Evolutionary conservation across 306 rosid species (phyloP).

Genomic region (Sicyos edulis): DNA sequence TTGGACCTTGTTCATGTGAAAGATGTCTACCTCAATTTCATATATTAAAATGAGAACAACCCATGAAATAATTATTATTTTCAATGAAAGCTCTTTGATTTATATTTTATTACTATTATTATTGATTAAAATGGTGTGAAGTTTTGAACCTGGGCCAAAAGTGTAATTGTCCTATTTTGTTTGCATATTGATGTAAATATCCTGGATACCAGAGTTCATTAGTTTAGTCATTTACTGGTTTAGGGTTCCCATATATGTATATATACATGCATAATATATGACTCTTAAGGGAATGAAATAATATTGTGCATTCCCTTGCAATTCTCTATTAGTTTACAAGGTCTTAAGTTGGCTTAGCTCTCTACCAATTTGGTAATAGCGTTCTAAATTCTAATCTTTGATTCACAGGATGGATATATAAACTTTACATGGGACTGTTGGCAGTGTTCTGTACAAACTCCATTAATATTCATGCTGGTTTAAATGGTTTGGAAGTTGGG

Average conservation of each 20-base stretch:
- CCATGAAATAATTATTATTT: not conserved
- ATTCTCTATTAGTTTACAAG: not conserved
- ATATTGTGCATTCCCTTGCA: not conserved
- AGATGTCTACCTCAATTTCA: not conserved
- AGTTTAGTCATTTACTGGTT: no score
- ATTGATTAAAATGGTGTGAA: not conserved
- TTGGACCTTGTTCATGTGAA: not conserved
- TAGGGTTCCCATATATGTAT: no score
- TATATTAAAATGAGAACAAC: not conserved
- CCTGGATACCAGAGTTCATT: no score
- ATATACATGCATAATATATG: no score
- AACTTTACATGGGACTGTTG: constrained; percentile 89
- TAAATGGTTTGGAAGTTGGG: constrained; percentile 89
- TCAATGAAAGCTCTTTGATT: not conserved
- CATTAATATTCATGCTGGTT: constrained; percentile 87
- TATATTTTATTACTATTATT: not conserved
- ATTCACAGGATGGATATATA: constrained; percentile 71
- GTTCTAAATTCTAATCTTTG: not conserved
- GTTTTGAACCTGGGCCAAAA: not conserved
- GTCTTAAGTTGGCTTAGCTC: not conserved
- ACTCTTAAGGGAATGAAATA: no score
- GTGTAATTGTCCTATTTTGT: no score
- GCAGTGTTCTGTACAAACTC: constrained; percentile 97
- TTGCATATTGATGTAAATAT: no score
- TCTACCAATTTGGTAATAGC: not conserved